Evolutionary conservation across 257 asterid species (phyloP), one percentile per base, ranked within the genome.

Genomic region (Eustoma russellianum): DNA sequence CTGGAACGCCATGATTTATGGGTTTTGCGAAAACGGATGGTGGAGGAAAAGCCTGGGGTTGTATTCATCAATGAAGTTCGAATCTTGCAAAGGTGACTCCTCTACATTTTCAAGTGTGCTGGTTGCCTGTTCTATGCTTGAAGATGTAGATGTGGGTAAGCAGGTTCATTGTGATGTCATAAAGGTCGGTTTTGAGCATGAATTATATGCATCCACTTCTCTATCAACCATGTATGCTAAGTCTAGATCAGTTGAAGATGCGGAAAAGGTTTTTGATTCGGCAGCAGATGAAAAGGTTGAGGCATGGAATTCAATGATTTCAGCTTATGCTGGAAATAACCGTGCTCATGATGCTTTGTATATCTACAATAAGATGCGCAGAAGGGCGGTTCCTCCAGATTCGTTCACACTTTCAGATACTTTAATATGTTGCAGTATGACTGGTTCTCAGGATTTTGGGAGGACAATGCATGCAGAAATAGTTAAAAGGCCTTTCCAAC

Each of bases 251-350:
- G 53, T 84, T 52, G 68, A 70, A 65, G 76, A 77, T 28, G 89
- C 88, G 4, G 74, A 72, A 64, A 59, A 63, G 48, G 72, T 83
- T 53, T 84, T 82, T 49, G 34, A 46, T 58, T 55, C 69, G 24
- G 66, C 59, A n/a, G 17, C 34, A 49, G 60, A 70, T 15, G 79
- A 67, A 68, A 76, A 70, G 51, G 83, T 83, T 44, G 95, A 76
- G 64, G 18, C 74, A 59, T 87, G 97, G 95, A 87, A 91, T 62
- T 74, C 95, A 57, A 79, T 88, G 86, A 79, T 87, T 50, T 82
- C 97, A 10, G 97, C 90, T 50, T 87, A 87, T 77, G 75, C 76
- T 58, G 75, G 72, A 18, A 78, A 69, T 33, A 71, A 74, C 48
- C 18, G 71, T 60, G 55, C 62, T 33, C 9, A 60, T 64, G 81